Evolutionary conservation across 2,329 filamentous ascomycete genomes (phyloP).

Genomic region (Claviceps spartinae): DNA sequence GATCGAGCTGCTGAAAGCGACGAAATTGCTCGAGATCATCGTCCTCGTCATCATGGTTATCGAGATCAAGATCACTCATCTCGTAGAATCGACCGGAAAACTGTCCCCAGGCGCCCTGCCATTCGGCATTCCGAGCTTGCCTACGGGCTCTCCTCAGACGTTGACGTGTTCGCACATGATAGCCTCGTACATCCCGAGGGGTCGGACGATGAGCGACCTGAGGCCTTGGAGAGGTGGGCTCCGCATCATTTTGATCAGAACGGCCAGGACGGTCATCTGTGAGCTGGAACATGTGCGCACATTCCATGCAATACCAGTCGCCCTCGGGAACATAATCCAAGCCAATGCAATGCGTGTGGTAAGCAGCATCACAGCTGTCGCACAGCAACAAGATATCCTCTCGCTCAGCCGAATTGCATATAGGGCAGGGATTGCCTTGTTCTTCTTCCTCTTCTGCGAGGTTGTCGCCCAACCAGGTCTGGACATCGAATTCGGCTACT

Average conservation of each 20-base stretch:
- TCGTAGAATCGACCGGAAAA: slow-evolving; percentile 51
- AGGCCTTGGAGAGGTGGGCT: slow-evolving; percentile 19
- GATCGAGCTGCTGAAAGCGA: slow-evolving; percentile 39
- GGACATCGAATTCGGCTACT: slow-evolving; percentile 77
- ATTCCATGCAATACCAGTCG: slow-evolving; percentile 86
- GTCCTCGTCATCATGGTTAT: slow-evolving; percentile 42
- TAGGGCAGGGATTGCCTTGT: slow-evolving; percentile 58
- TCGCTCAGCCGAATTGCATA: slow-evolving; percentile 70
- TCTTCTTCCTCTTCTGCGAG: slow-evolving; percentile 56
- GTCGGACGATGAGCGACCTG: slow-evolving; percentile 18
- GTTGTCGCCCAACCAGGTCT: slow-evolving; percentile 56
- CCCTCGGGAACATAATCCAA: slow-evolving; percentile 63
- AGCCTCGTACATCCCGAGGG: slow-evolving; percentile 20
- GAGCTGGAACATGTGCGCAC: slow-evolving; percentile 38
- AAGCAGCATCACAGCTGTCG: slow-evolving; percentile 78
- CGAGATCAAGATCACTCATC: slow-evolving; percentile 28
- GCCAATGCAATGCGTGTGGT: slow-evolving; percentile 85
- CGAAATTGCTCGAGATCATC: slow-evolving; percentile 53
- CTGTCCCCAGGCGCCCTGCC: slow-evolving; percentile 74
- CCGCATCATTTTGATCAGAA: slow-evolving; percentile 18
- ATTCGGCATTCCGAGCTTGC: slow-evolving; percentile 63
- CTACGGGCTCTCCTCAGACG: slow-evolving; percentile 40
- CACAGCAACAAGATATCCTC: slow-evolving; percentile 80
- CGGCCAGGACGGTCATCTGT: slow-evolving; percentile 17
- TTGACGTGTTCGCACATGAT: slow-evolving; percentile 40